Evolutionary conservation across 1,284 basidiomycete species (phyloP).

Genomic region (Malassezia globosa): DNA sequence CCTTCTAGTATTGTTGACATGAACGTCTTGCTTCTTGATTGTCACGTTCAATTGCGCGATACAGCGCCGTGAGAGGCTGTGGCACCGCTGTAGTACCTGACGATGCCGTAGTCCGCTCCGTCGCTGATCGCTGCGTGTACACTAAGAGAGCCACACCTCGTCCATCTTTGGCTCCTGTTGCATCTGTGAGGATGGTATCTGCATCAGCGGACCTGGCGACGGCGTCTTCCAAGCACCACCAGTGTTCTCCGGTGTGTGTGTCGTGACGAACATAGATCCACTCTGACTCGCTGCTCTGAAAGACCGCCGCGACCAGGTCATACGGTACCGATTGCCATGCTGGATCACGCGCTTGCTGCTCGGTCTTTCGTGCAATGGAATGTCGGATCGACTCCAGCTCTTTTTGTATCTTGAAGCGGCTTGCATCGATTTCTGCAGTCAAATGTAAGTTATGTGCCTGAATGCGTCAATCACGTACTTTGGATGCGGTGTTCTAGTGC

Average conservation of each 20-base stretch:
- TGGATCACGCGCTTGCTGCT: background rate
- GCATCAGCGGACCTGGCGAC: background rate
- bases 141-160: slow-evolving; percentile 1
- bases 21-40: background rate
- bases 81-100: too few species aligned
- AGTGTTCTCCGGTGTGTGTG: too few species aligned
- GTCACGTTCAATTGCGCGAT: slow-evolving; percentile 5
- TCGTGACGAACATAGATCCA: slow-evolving; percentile 6
- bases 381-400: too few species aligned
- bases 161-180: too few species aligned
- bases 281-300: background rate
- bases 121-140: slow-evolving; percentile 4
- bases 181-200: background rate
- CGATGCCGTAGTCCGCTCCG: background rate
- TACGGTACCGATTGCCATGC: slow-evolving; percentile 1
- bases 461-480: too few species aligned
- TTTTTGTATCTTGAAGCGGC: too few species aligned
- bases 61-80: background rate
- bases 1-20: background rate
- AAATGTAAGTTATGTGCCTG: too few species aligned
- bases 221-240: slow-evolving; percentile 8
- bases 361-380: background rate
- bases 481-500: background rate
- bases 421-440: too few species aligned
- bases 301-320: slow-evolving; percentile 2